Evolutionary conservation across 2,329 filamentous ascomycete genomes (phyloP).

Genomic region (Aspergillus sp.): DNA sequence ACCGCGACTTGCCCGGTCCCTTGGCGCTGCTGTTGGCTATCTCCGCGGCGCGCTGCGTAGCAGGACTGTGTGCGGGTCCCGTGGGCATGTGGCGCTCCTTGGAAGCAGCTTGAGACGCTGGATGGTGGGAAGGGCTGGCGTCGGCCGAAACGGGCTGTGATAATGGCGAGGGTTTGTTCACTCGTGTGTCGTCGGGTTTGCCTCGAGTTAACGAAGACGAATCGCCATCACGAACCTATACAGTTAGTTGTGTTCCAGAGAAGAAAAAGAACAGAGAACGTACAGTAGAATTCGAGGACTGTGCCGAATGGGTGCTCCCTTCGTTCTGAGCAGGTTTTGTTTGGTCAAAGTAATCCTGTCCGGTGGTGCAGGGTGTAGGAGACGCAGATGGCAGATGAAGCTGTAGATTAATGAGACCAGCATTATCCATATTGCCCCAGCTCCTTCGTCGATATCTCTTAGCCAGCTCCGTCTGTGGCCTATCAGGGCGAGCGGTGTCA

Average conservation of each 20-base stretch:
- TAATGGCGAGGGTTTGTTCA: slow-evolving; percentile 63
- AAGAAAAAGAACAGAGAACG: background rate
- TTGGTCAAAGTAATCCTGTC: slow-evolving; percentile 30
- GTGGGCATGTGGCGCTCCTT: slow-evolving; percentile 20
- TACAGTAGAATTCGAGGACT: slow-evolving; percentile 39
- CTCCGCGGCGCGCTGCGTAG: slow-evolving; percentile 78
- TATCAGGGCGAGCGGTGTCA: slow-evolving; percentile 55
- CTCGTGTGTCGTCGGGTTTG: slow-evolving; percentile 59
- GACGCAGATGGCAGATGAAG: slow-evolving; percentile 27
- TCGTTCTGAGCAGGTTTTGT: slow-evolving; percentile 42
- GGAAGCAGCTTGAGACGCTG: slow-evolving; percentile 11
- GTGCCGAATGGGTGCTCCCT: slow-evolving; percentile 52
- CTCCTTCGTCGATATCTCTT: slow-evolving; percentile 77
- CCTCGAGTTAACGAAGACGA: background rate
- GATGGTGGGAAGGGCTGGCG: slow-evolving; percentile 19
- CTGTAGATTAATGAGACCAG: slow-evolving; percentile 30
- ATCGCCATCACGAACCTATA: background rate
- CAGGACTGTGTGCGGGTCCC: slow-evolving; percentile 53
- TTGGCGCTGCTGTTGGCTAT: slow-evolving; percentile 73
- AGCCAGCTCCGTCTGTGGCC: slow-evolving; percentile 57
- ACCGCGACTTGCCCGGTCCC: slow-evolving; percentile 74
- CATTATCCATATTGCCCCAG: slow-evolving; percentile 59
- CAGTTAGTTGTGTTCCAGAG: background rate
- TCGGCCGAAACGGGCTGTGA: slow-evolving; percentile 59
- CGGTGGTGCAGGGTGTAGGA: slow-evolving; percentile 23